These are phyloP conservation scores for Ricinus communis DNA, from an alignment of 345 rosid species.

Conservation along the genomic window DNA sequence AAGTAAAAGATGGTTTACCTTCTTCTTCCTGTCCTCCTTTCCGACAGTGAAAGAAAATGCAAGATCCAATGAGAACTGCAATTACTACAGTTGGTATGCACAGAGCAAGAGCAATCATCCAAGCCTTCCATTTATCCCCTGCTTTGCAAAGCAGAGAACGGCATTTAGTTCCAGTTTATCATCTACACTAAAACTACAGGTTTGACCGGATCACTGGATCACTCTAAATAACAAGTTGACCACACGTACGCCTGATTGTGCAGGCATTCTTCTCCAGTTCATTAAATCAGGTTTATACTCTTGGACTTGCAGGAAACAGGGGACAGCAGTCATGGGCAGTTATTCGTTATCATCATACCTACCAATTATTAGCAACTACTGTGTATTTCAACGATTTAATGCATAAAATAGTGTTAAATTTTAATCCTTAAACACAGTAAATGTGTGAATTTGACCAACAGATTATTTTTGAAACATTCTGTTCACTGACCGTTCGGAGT, in stretches of 20 bases:
- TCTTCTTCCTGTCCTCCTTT: constrained; percentile 17
- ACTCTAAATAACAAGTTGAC: too few relatives aligned
- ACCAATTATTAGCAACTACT: too few relatives aligned
- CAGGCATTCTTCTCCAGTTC: too few relatives aligned
- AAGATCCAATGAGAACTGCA: constrained; percentile 22
- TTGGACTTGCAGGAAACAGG: too few relatives aligned
- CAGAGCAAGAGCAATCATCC: constrained; percentile 15
- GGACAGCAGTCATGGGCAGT: too few relatives aligned
- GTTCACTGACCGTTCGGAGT: constrained; percentile 21
- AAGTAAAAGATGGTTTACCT: constrained; percentile 16
- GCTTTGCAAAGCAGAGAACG: constrained; percentile 9
- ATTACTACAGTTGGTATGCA: constrained; percentile 7
- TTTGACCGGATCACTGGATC: neutral
- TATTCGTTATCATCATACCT: too few relatives aligned
- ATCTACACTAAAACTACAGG: neutral
- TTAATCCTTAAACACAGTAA: too few relatives aligned
- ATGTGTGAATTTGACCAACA: too few relatives aligned
- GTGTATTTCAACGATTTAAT: too few relatives aligned
- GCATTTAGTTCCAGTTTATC: neutral
- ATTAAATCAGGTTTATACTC: too few relatives aligned
- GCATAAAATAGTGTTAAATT: too few relatives aligned
- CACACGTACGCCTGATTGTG: too few relatives aligned
- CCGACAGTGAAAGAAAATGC: neutral
- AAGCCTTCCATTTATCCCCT: constrained; percentile 29
- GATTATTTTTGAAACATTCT: neutral